phyloP scores from a whole-genome alignment of 2,329 filamentous ascomycete genomes.

The Aureobasidium pullulans region DNA sequence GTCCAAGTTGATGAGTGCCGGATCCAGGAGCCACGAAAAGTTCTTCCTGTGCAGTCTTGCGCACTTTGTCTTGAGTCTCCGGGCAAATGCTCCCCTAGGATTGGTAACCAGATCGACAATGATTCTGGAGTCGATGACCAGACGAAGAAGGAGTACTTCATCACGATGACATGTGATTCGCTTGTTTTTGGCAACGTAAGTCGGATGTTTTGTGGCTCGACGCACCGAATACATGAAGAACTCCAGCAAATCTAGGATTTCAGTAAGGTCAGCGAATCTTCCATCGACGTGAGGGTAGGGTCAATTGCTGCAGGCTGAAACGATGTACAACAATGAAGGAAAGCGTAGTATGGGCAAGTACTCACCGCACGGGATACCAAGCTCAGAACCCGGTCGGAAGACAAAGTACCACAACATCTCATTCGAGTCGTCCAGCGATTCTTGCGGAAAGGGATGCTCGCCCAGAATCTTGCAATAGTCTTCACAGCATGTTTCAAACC shows the following conservation, averaged over 20 bases:
- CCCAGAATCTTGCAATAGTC: not conserved
- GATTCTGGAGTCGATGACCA: not conserved
- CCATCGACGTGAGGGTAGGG: too few relatives aligned
- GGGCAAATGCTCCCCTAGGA: not conserved
- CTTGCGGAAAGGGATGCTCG: too few relatives aligned
- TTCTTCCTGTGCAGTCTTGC: not conserved
- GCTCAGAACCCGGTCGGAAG: too few relatives aligned
- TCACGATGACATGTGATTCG: not conserved
- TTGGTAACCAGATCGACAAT: not conserved
- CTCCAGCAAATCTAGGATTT: not conserved
- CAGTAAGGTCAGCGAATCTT: not conserved
- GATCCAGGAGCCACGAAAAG: not conserved
- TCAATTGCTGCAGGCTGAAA: too few relatives aligned
- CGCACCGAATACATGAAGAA: not conserved
- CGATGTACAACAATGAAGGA: too few relatives aligned
- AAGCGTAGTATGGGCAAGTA: too few relatives aligned
- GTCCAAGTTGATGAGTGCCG: too few relatives aligned
- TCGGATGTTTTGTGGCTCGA: not conserved
- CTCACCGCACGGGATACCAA: too few relatives aligned
- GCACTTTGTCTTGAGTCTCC: not conserved
- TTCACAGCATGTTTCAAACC: not conserved
- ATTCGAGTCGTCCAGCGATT: not conserved
- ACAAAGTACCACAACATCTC: too few relatives aligned
- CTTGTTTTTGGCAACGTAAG: not conserved
- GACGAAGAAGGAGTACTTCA: not conserved